phyloP scores from a whole-genome alignment of 192 early-diverging fungal genomes.

The Paraglomus occultum region DNA sequence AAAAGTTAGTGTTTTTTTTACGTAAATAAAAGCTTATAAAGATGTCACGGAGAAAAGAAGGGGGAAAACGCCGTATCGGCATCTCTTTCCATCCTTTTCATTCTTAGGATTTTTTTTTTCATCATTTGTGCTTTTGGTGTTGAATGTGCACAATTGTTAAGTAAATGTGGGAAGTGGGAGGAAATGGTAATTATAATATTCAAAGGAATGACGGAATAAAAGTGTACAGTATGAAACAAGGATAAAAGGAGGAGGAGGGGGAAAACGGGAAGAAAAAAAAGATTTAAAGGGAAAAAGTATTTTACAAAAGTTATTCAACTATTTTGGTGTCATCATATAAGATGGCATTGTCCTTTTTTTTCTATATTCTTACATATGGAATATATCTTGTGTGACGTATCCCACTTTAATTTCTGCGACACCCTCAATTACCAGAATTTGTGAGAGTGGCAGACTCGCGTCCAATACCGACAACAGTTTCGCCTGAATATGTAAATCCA shows the following conservation, averaged over 20 bases:
- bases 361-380: neutral
- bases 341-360: neutral
- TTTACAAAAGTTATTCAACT: constrained; percentile 2
- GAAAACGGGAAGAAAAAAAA: neutral
- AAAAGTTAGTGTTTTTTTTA: too few relatives aligned
- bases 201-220: neutral
- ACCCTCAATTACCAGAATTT: constrained; percentile 12
- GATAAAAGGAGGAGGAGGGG: neutral
- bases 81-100: too few relatives aligned
- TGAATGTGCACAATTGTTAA: too few relatives aligned
- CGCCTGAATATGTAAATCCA: constrained; percentile 30
- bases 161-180: too few relatives aligned
- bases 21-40: too few relatives aligned
- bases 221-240: constrained; percentile 21
- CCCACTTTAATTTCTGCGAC: neutral
- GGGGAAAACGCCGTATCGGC: too few relatives aligned
- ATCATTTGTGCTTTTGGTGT: too few relatives aligned
- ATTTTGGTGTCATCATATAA: neutral
- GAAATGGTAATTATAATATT: too few relatives aligned
- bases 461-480: neutral
- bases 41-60: too few relatives aligned
- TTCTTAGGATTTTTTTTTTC: too few relatives aligned
- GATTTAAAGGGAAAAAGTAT: neutral
- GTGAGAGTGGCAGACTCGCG: neutral
- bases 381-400: neutral